Percentiles rank a stretch among this genome's conserved stretches.
phyloP scores from a whole-genome alignment of 805 yeast genomes.

The Danielozyma ontarioensis region DNA sequence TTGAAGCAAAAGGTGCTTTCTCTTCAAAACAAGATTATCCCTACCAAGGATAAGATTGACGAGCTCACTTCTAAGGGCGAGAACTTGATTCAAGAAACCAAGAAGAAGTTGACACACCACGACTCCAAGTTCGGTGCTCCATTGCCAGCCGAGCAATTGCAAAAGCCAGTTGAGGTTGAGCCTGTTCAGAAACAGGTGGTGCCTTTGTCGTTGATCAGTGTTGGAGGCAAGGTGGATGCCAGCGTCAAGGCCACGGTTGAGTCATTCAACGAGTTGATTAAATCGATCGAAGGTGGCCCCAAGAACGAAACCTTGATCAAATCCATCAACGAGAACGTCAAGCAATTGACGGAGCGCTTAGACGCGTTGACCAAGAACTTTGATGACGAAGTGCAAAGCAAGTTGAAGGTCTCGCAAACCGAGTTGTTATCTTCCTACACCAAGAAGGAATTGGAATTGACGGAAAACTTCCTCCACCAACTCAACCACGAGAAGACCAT shows the following conservation, averaged over 20 bases:
- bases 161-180: slow-evolving; percentile 35
- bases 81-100: slow-evolving; percentile 31
- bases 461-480: slow-evolving; percentile 55
- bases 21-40: slow-evolving; percentile 15
- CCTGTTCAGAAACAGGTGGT: slow-evolving; percentile 23
- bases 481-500: slow-evolving; percentile 57
- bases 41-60: slow-evolving; percentile 27
- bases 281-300: slow-evolving; percentile 26
- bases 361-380: slow-evolving; percentile 27
- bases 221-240: slow-evolving; percentile 23
- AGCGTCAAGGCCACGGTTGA: slow-evolving; percentile 30
- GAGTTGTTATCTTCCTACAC: slow-evolving; percentile 36
- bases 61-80: slow-evolving; percentile 31
- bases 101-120: slow-evolving; percentile 19
- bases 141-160: slow-evolving; percentile 36
- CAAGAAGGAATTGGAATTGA: slow-evolving; percentile 49
- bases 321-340: slow-evolving; percentile 28
- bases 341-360: slow-evolving; percentile 25
- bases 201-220: slow-evolving; percentile 28
- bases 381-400: slow-evolving; percentile 30
- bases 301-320: slow-evolving; percentile 25
- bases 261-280: slow-evolving; percentile 35
- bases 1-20: slow-evolving; percentile 14
- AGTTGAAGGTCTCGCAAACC: slow-evolving; percentile 32
- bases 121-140: background rate